Evolutionary conservation across 306 rosid genomes (phyloP).

Genomic region (Elaeagnus macrophylla): DNA sequence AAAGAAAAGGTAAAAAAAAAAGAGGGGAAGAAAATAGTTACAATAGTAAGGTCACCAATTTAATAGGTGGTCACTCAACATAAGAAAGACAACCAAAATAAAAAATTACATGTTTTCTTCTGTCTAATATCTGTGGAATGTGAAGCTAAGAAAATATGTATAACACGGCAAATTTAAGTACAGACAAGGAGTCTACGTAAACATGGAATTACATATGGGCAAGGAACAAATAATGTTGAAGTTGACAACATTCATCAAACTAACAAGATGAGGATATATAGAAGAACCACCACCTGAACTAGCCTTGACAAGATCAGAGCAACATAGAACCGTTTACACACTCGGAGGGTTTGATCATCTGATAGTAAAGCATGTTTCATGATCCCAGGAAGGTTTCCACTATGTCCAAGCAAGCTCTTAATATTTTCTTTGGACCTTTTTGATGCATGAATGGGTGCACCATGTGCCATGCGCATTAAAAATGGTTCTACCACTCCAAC

Average conservation of each 20-base stretch:
- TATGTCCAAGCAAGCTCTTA: constrained; percentile 31
- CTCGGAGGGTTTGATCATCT: constrained; percentile 71
- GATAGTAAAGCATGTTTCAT: constrained; percentile 28
- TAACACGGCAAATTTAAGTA: neutral
- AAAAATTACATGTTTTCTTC: constrained; percentile 1
- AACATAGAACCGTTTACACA: constrained; percentile 87
- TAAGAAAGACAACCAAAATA: neutral
- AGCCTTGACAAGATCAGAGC: constrained; percentile 88
- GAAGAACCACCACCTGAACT: constrained; percentile 61
- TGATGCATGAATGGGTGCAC: constrained; percentile 59
- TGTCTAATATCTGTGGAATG: neutral
- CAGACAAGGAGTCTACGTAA: neutral
- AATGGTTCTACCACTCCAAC: constrained; percentile 91
- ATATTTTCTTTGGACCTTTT: constrained; percentile 42
- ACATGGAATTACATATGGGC: neutral
- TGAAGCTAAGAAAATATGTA: neutral
- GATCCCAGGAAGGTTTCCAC: constrained; percentile 33
- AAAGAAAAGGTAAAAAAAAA: constrained; percentile 6
- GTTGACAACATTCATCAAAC: constrained; percentile 5
- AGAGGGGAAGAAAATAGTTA: neutral
- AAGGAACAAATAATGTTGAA: constrained; percentile 1
- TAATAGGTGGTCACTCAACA: neutral
- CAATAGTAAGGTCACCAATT: neutral
- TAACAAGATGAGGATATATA: constrained; percentile 8
- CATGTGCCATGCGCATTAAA: constrained; percentile 95